Evolutionary conservation across 805 yeast genomes (phyloP).

Genomic region (Schizosaccharomyces osmophilus): DNA sequence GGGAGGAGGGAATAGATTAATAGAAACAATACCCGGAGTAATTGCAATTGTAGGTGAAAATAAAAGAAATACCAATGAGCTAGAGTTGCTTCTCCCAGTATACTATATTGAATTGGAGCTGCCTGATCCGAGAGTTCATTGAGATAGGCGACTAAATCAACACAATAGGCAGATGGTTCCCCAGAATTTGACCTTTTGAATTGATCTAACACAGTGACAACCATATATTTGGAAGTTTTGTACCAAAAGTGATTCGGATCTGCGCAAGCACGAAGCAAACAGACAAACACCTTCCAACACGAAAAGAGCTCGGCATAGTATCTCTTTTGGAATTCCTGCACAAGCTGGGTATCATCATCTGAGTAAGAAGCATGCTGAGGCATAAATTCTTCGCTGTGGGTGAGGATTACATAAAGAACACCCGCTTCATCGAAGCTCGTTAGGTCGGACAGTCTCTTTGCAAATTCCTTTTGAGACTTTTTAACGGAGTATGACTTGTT

Average conservation of each 20-base stretch:
- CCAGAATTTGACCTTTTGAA: not conserved
- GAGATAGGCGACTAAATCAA: not conserved
- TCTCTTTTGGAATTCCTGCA: not conserved
- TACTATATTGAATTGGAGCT: not conserved
- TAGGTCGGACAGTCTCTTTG: not conserved
- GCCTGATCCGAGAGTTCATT: not conserved
- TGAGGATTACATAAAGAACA: not conserved
- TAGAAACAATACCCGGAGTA: not conserved
- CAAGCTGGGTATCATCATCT: not conserved
- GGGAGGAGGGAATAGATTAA: not conserved
- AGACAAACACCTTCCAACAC: not conserved
- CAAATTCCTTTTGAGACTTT: not conserved
- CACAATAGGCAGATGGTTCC: not conserved
- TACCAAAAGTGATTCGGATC: not conserved
- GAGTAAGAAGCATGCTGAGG: not conserved
- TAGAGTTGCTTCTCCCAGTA: not conserved
- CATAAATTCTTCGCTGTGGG: not conserved
- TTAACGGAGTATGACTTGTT: not conserved
- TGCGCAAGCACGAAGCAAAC: not conserved
- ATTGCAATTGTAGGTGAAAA: not conserved
- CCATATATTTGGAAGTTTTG: not conserved
- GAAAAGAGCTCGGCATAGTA: not conserved
- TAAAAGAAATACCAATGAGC: not conserved
- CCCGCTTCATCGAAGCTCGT: not conserved
- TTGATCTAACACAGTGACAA: not conserved